phyloP scores from a whole-genome alignment of 768 basidiomycete genomes.

The Chalciporus sphaerocephalus region DNA sequence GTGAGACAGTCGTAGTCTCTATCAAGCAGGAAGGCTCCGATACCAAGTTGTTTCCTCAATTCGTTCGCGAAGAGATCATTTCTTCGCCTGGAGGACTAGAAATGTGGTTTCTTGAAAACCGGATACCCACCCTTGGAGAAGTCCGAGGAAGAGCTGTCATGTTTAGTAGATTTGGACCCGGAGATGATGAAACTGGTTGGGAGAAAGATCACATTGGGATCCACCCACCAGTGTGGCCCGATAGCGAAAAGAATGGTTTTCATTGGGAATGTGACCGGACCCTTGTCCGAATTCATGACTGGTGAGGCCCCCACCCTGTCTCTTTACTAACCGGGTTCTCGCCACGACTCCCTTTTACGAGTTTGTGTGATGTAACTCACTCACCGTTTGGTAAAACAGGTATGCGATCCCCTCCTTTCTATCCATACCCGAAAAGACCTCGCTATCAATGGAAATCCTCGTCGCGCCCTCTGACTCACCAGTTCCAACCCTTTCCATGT shows the following conservation, averaged over 20 bases:
- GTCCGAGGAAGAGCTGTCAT: conserved; percentile 82
- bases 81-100: conserved; percentile 44
- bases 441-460: conserved; percentile 52
- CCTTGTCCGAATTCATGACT: conserved; percentile 76
- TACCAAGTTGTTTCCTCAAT: conserved; percentile 50
- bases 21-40: conserved; percentile 83
- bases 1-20: conserved; percentile 80
- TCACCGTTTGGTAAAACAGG: conserved; percentile 39
- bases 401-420: conserved; percentile 78
- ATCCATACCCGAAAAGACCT: conserved; percentile 78
- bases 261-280: conserved; percentile 72
- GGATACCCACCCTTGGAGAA: conserved; percentile 76
- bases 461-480: conserved; percentile 34
- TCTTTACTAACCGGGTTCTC: background rate
- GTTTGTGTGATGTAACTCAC: background rate
- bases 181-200: conserved; percentile 66
- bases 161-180: conserved; percentile 71
- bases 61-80: conserved; percentile 63
- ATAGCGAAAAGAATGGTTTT: conserved; percentile 70
- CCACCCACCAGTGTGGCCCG: conserved; percentile 84
- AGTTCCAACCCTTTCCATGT: conserved; percentile 58
- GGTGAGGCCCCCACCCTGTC: conserved; percentile 43
- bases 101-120: conserved; percentile 82
- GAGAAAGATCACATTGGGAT: conserved; percentile 74
- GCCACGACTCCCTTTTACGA: background rate